Evolutionary conservation across 768 basidiomycete species (phyloP), one percentile per base, ranked within the genome.

Genomic region (Cystofilobasidium macerans): DNA sequence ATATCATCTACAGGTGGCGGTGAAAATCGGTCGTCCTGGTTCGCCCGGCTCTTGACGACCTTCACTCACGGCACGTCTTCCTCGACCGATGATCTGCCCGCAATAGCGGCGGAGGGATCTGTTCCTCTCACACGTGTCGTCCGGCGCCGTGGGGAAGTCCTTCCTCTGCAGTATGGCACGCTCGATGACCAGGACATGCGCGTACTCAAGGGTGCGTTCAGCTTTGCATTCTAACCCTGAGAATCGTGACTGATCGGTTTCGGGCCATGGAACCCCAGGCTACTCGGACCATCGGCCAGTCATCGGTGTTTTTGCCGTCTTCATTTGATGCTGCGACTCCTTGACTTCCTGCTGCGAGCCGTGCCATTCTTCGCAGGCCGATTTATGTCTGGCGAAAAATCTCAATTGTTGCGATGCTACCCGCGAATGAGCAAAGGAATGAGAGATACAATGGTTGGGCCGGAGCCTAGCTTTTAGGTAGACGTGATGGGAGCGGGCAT

Each of bases 81-180:
- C 18, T 22, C 26, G 42, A 30, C 36, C 38, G 30, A 33, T 5
- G 28, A 32, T 5, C 54, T 45, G 18, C 20, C 16, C 22, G 40
- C 24, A 8, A 11, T 13, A 20, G 53, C 33, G 26, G 14, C 42
- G 38, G n/a, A n/a, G n/a, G n/a, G n/a, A n/a, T n/a, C n/a, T n/a
- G 36, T 1, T 9, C 18, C 32, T 1, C 24, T 26, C 5, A 36
- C 26, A 9, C 18, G 26, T 33, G 64, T 65, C 9, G 57, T 54
- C 16, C 26, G 65, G 11, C n/a, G 54, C n/a, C 53, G 59, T 3
- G 59, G 54, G 30, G 65, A 67, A 33, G 60, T 67, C 5, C 60
- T 67, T 0, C 47, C 65, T 3, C 38, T 67, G 8, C 65, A 45
- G n/a, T 67, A 67, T 22, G 65, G 60, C 11, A 67, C 65, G 33